Base-by-base conservation (phyloP, 108 stramenopile genomes). In the Stephanodiscus minutulus region DNA sequence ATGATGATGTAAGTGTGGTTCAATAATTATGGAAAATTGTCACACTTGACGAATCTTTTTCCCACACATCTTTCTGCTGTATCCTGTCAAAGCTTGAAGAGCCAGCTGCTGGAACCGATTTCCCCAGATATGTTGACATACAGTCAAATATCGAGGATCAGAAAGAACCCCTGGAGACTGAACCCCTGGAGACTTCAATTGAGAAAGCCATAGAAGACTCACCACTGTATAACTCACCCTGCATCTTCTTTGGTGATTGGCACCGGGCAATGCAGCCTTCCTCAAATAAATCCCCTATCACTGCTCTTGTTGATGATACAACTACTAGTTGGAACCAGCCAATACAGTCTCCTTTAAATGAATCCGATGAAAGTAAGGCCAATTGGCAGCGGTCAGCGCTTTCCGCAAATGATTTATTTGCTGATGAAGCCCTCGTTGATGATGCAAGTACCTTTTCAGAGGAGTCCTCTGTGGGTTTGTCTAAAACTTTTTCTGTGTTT, bases 1-100 rank as follows among this genome's bases (percentile, higher is more conserved):
- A 20, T 60, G 35, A 60, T 43, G 59, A 60, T 60, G 59, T 60
- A 60, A 60, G 59, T 60, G 35, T 35, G 29, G 5, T 33, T 18
- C 29, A 58, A 7, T 28, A 17, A 3, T 17, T 28, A 1, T 58
- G n/a, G n/a, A n/a, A n/a, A 12, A 58, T 28, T 29, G 56, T 28
- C 25, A 10, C 15, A 58, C 29, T 13, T 5, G 15, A 33, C 56
- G 28, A 29, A 5, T 28, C 12, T 5, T 3, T 5, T 17, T 58
- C 29, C 22, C 9, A 58, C 10, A 18, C 4, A 58, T 58, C 29
- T 35, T 36, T 33, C 29, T 35, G 11, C 33, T 28, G 8, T 7
- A 1, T 33, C 53, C 53, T 54, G 29, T 7, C 35, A 60, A 35
- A 60, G 59, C 21, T 60, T 41, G 35, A 41, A 36, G 59, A 60